Percentiles rank a stretch among this genome's conserved stretches.
phyloP scores from a whole-genome alignment of 768 basidiomycete species.

The Leccinum arenicola region DNA sequence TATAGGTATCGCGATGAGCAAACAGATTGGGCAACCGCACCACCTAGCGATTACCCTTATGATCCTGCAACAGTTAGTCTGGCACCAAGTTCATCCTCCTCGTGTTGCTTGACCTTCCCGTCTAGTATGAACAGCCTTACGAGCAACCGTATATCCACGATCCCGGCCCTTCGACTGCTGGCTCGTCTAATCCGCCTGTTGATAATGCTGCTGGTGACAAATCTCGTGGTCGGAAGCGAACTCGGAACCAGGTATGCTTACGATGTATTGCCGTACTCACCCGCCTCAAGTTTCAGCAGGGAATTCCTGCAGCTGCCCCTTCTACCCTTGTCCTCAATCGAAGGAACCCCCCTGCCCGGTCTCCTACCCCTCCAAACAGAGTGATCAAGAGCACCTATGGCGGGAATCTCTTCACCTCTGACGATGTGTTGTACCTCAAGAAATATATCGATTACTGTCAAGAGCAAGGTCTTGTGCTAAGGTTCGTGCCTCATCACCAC shows the following conservation, averaged over 20 bases:
- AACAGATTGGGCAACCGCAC: slow-evolving; percentile 40
- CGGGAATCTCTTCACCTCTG: slow-evolving; percentile 82
- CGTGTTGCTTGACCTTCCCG: slow-evolving; percentile 7
- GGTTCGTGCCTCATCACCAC: slow-evolving; percentile 38
- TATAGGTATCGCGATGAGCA: slow-evolving; percentile 67
- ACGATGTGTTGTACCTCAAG: slow-evolving; percentile 80
- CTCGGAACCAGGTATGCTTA: slow-evolving; percentile 50
- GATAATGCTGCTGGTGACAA: slow-evolving; percentile 38
- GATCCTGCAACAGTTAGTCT: slow-evolving; percentile 47
- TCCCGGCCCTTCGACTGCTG: slow-evolving; percentile 43
- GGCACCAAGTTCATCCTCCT: background rate
- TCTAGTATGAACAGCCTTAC: slow-evolving; percentile 56
- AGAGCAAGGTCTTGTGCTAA: slow-evolving; percentile 80
- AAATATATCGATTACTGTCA: slow-evolving; percentile 91
- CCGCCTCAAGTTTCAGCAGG: slow-evolving; percentile 32
- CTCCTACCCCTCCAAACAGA: slow-evolving; percentile 79
- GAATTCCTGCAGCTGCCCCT: slow-evolving; percentile 63
- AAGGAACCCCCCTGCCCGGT: slow-evolving; percentile 65
- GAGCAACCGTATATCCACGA: slow-evolving; percentile 61
- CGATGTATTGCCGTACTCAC: background rate
- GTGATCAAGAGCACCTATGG: slow-evolving; percentile 89
- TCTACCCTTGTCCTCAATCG: slow-evolving; percentile 65
- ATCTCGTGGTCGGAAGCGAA: slow-evolving; percentile 67
- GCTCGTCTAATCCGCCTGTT: slow-evolving; percentile 34
- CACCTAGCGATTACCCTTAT: slow-evolving; percentile 51